Evolutionary conservation across 148 eudicot genomes (phyloP).

Genomic region (Rhododendron simsii): DNA sequence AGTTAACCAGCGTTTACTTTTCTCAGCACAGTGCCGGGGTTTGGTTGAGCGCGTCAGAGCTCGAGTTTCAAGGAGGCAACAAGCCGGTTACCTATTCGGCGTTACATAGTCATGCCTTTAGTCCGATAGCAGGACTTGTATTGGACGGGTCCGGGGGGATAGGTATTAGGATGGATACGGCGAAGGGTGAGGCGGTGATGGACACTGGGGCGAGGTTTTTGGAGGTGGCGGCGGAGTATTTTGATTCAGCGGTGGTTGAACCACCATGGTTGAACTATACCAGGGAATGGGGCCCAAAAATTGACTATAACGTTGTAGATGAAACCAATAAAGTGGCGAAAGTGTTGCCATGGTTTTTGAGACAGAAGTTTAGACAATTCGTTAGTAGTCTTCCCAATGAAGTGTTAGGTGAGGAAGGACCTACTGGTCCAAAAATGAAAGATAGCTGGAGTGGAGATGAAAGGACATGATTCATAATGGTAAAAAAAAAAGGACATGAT

Average conservation of each 20-base stretch:
- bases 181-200: conserved; percentile 16
- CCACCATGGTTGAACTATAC: conserved; percentile 36
- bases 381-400: conserved; percentile 26
- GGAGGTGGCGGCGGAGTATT: conserved; percentile 21
- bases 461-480: conserved; percentile 7
- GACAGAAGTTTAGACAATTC: conserved; percentile 8
- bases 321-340: conserved; percentile 22
- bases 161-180: conserved; percentile 31
- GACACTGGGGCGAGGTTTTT: conserved; percentile 21
- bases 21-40: conserved; percentile 30
- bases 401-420: conserved; percentile 43
- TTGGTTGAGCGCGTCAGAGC: conserved; percentile 24
- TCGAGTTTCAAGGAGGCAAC: conserved; percentile 30
- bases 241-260: conserved; percentile 21
- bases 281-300: conserved; percentile 43
- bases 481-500: conserved; percentile 19
- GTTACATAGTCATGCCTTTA: conserved; percentile 26
- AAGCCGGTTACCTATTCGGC: conserved; percentile 30
- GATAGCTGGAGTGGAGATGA: conserved; percentile 43
- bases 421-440: conserved; percentile 39
- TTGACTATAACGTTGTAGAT: conserved; percentile 19
- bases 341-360: conserved; percentile 22
- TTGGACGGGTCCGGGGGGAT: conserved; percentile 19
- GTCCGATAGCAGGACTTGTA: conserved; percentile 18
- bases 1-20: conserved; percentile 27